phyloP scores from a whole-genome alignment of 805 yeast genomes.

The Wickerhamomyces pijperi region DNA sequence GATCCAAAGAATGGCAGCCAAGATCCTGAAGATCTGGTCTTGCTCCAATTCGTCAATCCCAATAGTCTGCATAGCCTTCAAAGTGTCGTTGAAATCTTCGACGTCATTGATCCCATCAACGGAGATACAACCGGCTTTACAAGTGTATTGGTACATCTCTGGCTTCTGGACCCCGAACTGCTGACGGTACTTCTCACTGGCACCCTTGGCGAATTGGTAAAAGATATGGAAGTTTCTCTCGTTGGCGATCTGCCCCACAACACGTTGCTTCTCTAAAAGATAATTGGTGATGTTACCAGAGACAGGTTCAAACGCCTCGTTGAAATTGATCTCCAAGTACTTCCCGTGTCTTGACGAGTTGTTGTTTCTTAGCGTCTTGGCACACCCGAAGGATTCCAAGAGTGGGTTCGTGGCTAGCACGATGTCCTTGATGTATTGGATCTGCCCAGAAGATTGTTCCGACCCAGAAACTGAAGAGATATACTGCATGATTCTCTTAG shows the following conservation, averaged over 20 bases:
- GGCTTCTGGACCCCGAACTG: constrained; percentile 87
- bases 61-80: constrained; percentile 78
- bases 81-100: constrained; percentile 68
- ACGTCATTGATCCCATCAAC: constrained; percentile 83
- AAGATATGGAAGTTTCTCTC: constrained; percentile 97
- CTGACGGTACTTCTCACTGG: constrained; percentile 75
- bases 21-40: constrained; percentile 76
- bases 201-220: constrained; percentile 89
- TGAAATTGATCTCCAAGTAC: constrained; percentile 84
- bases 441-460: constrained; percentile 48
- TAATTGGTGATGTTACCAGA: constrained; percentile 96
- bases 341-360: constrained; percentile 90
- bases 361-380: constrained; percentile 81
- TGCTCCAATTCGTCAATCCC: constrained; percentile 78
- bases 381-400: constrained; percentile 87
- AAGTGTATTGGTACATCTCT: constrained; percentile 83
- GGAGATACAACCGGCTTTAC: constrained; percentile 72
- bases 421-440: constrained; percentile 88
- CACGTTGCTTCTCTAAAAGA: constrained; percentile 87
- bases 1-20: constrained; percentile 85
- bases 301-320: constrained; percentile 73
- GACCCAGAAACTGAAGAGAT: constrained; percentile 82
- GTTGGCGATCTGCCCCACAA: constrained; percentile 84
- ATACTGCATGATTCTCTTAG: constrained; percentile 95
- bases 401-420: constrained; percentile 94